These are phyloP conservation scores for Pugionium dolabratum DNA, from an alignment of 345 rosid genomes.

Conservation along the genomic window DNA sequence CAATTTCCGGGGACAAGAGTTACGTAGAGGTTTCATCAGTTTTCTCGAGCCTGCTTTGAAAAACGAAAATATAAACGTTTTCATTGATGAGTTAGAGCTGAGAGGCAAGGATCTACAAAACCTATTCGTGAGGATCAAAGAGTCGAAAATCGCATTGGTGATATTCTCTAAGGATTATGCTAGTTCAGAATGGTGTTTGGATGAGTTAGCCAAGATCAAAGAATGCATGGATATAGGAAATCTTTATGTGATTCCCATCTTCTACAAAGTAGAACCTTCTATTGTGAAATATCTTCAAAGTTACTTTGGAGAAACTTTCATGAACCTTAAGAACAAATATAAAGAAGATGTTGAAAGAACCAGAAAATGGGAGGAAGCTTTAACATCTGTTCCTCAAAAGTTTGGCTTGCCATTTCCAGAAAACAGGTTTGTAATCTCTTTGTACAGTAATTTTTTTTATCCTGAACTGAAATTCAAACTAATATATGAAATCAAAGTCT, in stretches of 20 bases:
- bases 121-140: conserved; percentile 4
- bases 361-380: conserved; percentile 23
- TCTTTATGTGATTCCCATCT: conserved; percentile 2
- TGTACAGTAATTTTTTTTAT: no score
- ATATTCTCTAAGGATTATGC: conserved; percentile 6
- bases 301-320: conserved; percentile 3
- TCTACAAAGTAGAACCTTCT: conserved; percentile 6
- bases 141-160: conserved; percentile 2
- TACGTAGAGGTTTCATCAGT: conserved; percentile 6
- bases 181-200: background rate
- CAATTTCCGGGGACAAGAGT: background rate
- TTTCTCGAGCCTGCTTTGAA: conserved; percentile 7
- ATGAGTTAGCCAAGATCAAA: conserved; percentile 5
- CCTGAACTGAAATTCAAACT: no score
- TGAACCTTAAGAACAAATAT: background rate
- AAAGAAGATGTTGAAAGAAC: background rate
- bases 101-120: conserved; percentile 16
- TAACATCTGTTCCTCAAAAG: background rate
- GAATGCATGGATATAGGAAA: conserved; percentile 1
- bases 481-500: no score
- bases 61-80: conserved; percentile 8
- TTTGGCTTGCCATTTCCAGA: background rate
- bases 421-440: background rate
- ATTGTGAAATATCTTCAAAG: background rate
- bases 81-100: conserved; percentile 9